These are phyloP conservation scores for Linanthus parryae DNA, from an alignment of 148 eudicot genomes.

Conservation along the genomic window DNA sequence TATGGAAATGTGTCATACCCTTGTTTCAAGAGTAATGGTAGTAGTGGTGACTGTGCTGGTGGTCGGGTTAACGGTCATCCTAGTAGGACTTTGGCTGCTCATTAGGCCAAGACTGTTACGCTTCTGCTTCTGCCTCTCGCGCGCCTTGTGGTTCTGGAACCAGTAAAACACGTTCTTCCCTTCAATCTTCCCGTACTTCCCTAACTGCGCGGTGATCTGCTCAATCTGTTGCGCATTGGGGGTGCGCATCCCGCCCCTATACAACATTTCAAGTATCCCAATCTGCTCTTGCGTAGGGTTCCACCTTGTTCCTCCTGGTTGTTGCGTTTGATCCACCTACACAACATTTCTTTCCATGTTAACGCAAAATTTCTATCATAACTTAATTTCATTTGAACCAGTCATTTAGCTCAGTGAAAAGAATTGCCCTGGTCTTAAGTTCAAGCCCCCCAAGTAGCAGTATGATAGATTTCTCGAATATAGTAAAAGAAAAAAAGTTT, in stretches of 20 bases:
- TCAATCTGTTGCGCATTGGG: slow-evolving; percentile 93
- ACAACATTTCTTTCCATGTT: not conserved
- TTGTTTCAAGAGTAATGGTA: slow-evolving; percentile 33
- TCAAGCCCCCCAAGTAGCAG: too few relatives aligned
- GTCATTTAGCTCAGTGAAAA: too few relatives aligned
- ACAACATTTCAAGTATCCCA: slow-evolving; percentile 75
- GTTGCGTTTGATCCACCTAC: slow-evolving; percentile 76
- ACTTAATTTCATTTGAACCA: too few relatives aligned
- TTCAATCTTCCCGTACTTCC: slow-evolving; percentile 81
- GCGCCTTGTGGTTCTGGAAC: slow-evolving; percentile 97
- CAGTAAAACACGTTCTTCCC: slow-evolving; percentile 97
- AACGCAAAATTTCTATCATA: not conserved
- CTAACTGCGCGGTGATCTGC: slow-evolving; percentile 62
- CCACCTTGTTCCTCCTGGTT: slow-evolving; percentile 93
- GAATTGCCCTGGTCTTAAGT: too few relatives aligned
- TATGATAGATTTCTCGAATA: too few relatives aligned
- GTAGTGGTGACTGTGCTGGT: slow-evolving; percentile 18
- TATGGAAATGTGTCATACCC: slow-evolving; percentile 27
- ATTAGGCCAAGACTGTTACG: slow-evolving; percentile 47
- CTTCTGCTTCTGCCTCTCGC: slow-evolving; percentile 88
- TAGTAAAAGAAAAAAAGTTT: too few relatives aligned
- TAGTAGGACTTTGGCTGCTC: too few relatives aligned
- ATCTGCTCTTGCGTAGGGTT: slow-evolving; percentile 91
- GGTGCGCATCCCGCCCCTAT: slow-evolving; percentile 81
- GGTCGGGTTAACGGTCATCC: too few relatives aligned